Evolutionary conservation across 2,329 filamentous ascomycete genomes (phyloP), one percentile per base, ranked within the genome.

Genomic region (Pseudophaeomoniella oleicola): DNA sequence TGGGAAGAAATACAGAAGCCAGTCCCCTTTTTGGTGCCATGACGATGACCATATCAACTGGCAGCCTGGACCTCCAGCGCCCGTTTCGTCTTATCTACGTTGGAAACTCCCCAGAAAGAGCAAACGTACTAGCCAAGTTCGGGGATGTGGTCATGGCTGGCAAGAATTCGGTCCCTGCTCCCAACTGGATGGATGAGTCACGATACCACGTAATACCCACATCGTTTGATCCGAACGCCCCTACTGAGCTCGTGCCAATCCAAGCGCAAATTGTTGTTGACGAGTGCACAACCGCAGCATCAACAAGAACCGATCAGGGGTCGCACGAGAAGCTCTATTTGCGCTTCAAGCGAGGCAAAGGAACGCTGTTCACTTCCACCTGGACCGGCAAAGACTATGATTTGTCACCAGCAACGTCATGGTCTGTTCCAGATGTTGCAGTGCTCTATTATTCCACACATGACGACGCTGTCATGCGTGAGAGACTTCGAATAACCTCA

Each of bases 201-300:
- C 56, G 60, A 31, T 67, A 62, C 42, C 63, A 64, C 46, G 58
- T 67, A 38, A 58, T 67, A 22, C 63, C 63, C 9, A 61, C 63
- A 6, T 62, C 62, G 1, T 65, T 62, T 45, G 63, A 62, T 32
- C 53, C 56, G 22, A 58, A 63, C 4, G 64, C 63, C 30, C 62
- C 62, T 47, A 63, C 64, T 11, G 62, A 67, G 35, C 57, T 67
- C 16, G 58, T 67, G 16, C 62, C 60, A 18, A 63, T 59, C 33
- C 57, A 59, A 49, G 55, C 63, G 12, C 62, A 66, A 42, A 54
- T 67, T 11, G 55, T 63, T 35, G 62, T 67, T 27, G 62, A 67
- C 33, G 62, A 65, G 39, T 66, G 62, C 39, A 43, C 55, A 30
- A 48, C 49, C 15, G 58, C 60, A 14, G 43, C 45, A 2, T 49